Conservation (phyloP, 1,284 basidiomycete genomes). For the Puccinia hordei region DNA sequence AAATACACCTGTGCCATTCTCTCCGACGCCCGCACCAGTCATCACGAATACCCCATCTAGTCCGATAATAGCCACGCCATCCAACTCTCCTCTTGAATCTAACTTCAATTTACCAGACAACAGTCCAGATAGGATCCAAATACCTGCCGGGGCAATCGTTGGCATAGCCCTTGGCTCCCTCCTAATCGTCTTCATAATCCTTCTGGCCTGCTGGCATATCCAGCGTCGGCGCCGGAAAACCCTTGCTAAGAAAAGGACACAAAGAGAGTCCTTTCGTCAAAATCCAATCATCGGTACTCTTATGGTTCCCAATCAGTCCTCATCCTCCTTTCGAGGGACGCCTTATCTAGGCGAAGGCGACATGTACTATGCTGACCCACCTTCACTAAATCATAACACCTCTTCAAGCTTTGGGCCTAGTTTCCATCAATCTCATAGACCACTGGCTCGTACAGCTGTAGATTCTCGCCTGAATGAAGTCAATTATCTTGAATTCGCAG, state of each 20-base stretch:
- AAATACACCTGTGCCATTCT: background rate
- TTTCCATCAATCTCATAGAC: conserved; percentile 4
- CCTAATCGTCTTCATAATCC: background rate
- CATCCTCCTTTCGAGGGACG: conserved; percentile 36
- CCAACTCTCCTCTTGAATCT: background rate
- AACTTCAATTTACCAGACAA: conserved; percentile 1
- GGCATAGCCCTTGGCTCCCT: conserved; percentile 7
- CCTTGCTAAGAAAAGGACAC: background rate
- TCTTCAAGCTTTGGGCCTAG: background rate
- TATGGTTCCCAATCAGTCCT: conserved; percentile 29
- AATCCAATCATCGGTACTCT: conserved; percentile 35
- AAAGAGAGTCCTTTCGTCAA: conserved; percentile 24
- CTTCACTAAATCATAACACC: background rate
- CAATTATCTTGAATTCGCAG: conserved; percentile 21
- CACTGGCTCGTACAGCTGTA: background rate
- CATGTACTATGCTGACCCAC: conserved; percentile 33
- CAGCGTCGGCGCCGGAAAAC: conserved; percentile 25
- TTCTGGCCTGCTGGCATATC: conserved; percentile 15
- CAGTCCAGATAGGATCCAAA: background rate
- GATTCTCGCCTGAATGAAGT: conserved; percentile 19
- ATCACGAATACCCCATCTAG: background rate
- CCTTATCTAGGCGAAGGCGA: conserved; percentile 36
- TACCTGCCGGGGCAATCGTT: conserved; percentile 4
- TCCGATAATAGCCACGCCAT: background rate
- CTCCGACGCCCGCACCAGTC: background rate